A percentile compares a stretch with the other conserved stretches of the same genome.
These are phyloP conservation scores for Primulina eburnea DNA, from an alignment of 257 asterid genomes.

Conservation along the genomic window DNA sequence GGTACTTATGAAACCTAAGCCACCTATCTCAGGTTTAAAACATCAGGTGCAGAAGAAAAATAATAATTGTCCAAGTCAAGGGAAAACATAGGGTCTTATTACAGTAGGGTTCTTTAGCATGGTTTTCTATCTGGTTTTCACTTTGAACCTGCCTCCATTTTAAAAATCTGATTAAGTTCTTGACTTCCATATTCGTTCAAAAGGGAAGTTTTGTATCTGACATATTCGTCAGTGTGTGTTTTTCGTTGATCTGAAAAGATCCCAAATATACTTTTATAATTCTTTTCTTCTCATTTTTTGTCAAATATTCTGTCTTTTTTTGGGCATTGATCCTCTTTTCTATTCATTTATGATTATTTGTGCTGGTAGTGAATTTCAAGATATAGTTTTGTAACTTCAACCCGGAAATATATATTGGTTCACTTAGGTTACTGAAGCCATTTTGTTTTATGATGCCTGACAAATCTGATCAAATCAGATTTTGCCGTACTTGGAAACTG, in stretches of 20 bases:
- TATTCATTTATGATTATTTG: not conserved
- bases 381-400: too few relatives aligned
- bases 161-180: not conserved
- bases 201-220: conserved; percentile 1
- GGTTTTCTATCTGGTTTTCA: not conserved
- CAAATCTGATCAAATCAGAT: too few relatives aligned
- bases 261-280: not conserved
- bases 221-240: not conserved
- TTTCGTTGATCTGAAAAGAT: conserved; percentile 1
- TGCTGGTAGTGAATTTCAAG: too few relatives aligned
- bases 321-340: not conserved
- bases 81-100: conserved; percentile 3
- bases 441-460: too few relatives aligned
- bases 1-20: not conserved
- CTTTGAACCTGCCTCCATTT: conserved; percentile 12
- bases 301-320: too few relatives aligned
- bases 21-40: not conserved
- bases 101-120: not conserved
- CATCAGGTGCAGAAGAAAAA: not conserved
- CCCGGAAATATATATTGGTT: too few relatives aligned
- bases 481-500: too few relatives aligned
- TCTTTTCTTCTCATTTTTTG: not conserved
- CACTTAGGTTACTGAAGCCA: too few relatives aligned
- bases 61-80: conserved; percentile 1
- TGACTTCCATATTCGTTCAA: conserved; percentile 15